A percentile compares a stretch with the other conserved stretches of the same genome.
These are phyloP conservation scores for Gossypium stocksii DNA, from an alignment of 345 rosid genomes.

Conservation along the genomic window DNA sequence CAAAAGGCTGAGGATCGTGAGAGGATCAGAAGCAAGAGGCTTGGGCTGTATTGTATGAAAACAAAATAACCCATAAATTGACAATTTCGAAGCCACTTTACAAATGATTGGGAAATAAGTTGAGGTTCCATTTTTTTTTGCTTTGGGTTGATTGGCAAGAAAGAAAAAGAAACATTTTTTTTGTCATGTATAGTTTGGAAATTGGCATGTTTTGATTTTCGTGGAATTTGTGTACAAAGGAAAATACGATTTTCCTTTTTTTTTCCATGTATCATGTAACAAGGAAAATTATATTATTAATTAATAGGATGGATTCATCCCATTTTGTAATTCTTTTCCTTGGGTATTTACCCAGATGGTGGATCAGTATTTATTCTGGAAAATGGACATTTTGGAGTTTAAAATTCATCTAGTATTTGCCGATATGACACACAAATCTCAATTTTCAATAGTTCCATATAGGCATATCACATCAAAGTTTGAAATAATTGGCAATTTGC, in stretches of 20 bases:
- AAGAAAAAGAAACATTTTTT: not conserved
- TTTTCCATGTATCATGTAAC: slow-evolving; percentile 1
- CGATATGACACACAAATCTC: not conserved
- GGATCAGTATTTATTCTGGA: not conserved
- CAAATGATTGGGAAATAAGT: not conserved
- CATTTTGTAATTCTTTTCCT: not conserved
- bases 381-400: not conserved
- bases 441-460: not conserved
- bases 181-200: slow-evolving; percentile 13
- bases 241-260: not conserved
- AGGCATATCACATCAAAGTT: not conserved
- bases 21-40: slow-evolving; percentile 55
- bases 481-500: not conserved
- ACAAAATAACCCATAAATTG: not conserved
- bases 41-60: slow-evolving; percentile 35
- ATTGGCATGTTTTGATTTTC: not conserved
- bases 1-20: slow-evolving; percentile 55
- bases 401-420: not conserved
- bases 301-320: not conserved
- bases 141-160: not conserved
- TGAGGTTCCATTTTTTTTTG: not conserved
- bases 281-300: not conserved
- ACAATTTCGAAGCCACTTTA: not conserved
- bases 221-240: slow-evolving; percentile 8
- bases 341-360: not conserved